These are phyloP conservation scores for Phytophthora brassicae DNA, from an alignment of 352 stramenopile genomes.

Conservation along the genomic window DNA sequence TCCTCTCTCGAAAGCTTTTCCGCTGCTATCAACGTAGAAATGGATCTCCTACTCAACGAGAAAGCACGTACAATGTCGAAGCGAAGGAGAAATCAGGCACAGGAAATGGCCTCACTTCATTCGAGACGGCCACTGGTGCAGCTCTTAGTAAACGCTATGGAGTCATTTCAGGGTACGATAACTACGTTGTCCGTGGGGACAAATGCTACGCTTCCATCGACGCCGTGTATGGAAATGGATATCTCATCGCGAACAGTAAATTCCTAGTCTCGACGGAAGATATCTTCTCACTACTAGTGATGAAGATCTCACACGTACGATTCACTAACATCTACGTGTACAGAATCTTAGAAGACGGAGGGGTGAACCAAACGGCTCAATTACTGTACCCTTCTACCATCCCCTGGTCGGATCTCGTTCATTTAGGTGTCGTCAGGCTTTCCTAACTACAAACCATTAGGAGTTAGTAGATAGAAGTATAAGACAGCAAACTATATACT, in stretches of 20 bases:
- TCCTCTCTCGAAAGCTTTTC: slow-evolving; percentile 27
- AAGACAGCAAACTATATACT: too few relatives aligned
- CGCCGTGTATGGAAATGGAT: slow-evolving; percentile 40
- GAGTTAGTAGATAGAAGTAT: neutral
- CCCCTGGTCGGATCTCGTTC: slow-evolving; percentile 17
- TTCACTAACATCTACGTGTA: slow-evolving; percentile 40
- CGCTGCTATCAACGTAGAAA: slow-evolving; percentile 7
- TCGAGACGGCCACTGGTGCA: slow-evolving; percentile 25
- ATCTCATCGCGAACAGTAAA: slow-evolving; percentile 36
- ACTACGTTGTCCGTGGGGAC: slow-evolving; percentile 32
- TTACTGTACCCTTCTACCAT: slow-evolving; percentile 34
- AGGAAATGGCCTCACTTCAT: slow-evolving; percentile 8
- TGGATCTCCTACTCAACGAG: neutral
- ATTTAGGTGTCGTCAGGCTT: slow-evolving; percentile 31
- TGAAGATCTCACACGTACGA: slow-evolving; percentile 31
- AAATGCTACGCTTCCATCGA: slow-evolving; percentile 39
- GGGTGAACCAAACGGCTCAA: slow-evolving; percentile 35
- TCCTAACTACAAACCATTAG: slow-evolving; percentile 2
- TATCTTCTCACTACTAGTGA: slow-evolving; percentile 29
- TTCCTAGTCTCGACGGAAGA: slow-evolving; percentile 40
- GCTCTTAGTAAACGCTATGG: slow-evolving; percentile 31
- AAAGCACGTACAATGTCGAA: neutral
- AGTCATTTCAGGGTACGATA: slow-evolving; percentile 42
- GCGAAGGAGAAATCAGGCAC: neutral
- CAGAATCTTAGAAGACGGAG: slow-evolving; percentile 22